Evolutionary conservation across 805 yeast species (phyloP).

Genomic region (Candida anglica): DNA sequence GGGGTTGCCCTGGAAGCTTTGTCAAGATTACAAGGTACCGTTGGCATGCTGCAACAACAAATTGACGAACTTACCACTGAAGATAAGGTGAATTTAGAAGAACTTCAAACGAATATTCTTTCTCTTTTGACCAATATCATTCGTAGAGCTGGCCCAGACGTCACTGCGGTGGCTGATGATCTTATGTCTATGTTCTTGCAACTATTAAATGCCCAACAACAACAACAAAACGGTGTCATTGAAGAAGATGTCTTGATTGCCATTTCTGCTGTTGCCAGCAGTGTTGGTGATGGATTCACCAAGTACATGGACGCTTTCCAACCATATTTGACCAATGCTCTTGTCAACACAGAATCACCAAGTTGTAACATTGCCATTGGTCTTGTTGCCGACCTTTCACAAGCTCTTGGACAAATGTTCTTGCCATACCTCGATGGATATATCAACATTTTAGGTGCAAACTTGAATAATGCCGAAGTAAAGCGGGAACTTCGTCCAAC

Average conservation of each 20-base stretch:
- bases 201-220: constrained; percentile 40
- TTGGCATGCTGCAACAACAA: constrained; percentile 31
- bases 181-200: constrained; percentile 81
- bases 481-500: constrained; percentile 83
- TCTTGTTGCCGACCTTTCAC: constrained; percentile 88
- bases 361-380: constrained; percentile 91
- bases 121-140: constrained; percentile 79
- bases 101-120: constrained; percentile 78
- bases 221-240: constrained; percentile 67
- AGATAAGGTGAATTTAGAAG: constrained; percentile 75
- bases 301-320: constrained; percentile 78
- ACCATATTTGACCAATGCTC: constrained; percentile 76
- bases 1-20: constrained; percentile 73
- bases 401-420: constrained; percentile 74
- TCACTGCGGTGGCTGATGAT: constrained; percentile 67
- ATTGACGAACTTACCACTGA: constrained; percentile 52
- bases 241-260: constrained; percentile 96
- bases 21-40: constrained; percentile 66
- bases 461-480: constrained; percentile 61
- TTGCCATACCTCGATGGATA: constrained; percentile 73
- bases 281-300: constrained; percentile 66
- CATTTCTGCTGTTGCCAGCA: constrained; percentile 82
- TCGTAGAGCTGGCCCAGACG: constrained; percentile 71
- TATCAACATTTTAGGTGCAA: constrained; percentile 78
- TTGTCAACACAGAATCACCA: constrained; percentile 78